These are phyloP conservation scores for Penicillium sp. DNA, from an alignment of 2,329 filamentous ascomycete species.

Conservation along the genomic window DNA sequence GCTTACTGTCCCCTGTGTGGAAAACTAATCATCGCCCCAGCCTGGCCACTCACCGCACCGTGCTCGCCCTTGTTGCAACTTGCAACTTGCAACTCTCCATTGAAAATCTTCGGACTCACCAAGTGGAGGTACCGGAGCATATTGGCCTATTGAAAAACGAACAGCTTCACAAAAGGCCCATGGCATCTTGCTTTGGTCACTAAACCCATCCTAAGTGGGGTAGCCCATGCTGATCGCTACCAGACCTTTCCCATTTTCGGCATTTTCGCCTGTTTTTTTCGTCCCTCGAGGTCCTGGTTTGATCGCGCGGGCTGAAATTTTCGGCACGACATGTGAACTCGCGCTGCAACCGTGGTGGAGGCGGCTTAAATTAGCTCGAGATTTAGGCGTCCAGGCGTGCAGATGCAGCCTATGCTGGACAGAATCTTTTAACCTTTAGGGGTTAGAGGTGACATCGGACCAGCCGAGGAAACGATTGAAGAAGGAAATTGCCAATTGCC, in stretches of 20 bases:
- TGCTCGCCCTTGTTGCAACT: background rate
- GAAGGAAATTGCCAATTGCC: background rate
- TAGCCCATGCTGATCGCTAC: conserved; percentile 1
- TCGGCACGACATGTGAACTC: conserved; percentile 10
- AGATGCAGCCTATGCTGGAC: background rate
- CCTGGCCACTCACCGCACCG: too few species aligned
- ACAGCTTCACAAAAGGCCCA: background rate
- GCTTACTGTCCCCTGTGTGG: too few species aligned
- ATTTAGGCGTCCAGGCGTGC: background rate
- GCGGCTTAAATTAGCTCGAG: conserved; percentile 6
- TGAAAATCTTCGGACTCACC: background rate
- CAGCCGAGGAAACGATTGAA: background rate
- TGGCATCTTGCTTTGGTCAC: background rate
- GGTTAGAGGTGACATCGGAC: background rate
- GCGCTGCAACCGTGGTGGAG: conserved; percentile 8
- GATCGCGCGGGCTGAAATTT: background rate
- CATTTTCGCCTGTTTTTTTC: conserved; percentile 1
- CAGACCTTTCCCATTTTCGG: conserved; percentile 11
- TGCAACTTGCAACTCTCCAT: background rate
- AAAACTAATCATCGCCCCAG: too few species aligned
- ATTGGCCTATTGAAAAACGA: background rate
- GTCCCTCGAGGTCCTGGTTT: background rate
- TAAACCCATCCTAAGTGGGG: conserved; percentile 4
- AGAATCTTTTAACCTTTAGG: too few species aligned
- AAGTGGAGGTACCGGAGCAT: background rate